Conservation (phyloP, 768 basidiomycete species). For the Pseudohyphozyma bogoriensis region DNA sequence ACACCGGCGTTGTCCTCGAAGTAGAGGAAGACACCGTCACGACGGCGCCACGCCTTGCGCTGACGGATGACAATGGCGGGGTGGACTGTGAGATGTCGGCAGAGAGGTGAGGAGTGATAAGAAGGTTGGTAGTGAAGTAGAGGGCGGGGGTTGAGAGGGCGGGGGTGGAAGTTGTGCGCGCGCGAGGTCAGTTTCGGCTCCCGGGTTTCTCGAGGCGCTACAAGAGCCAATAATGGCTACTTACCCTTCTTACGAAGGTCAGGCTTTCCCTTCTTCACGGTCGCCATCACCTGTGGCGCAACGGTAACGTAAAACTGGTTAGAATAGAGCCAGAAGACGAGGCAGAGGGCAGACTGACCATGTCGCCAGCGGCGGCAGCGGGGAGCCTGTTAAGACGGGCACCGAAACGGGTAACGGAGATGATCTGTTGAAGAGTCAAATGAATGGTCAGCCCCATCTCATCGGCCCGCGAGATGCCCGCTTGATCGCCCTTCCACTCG, state of each 20-base stretch:
- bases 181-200: background rate
- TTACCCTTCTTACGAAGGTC: constrained; percentile 98
- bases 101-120: too few species aligned
- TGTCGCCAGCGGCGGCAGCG: constrained; percentile 51
- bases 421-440: constrained; percentile 44
- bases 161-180: too few species aligned
- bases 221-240: too few species aligned
- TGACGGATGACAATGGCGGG: constrained; percentile 94
- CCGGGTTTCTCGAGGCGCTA: background rate
- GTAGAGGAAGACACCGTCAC: constrained; percentile 98
- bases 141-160: background rate
- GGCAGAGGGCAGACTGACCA: background rate
- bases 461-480: too few species aligned
- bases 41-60: constrained; percentile 95
- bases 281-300: constrained; percentile 72
- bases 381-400: constrained; percentile 94
- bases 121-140: background rate
- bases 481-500: too few species aligned
- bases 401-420: constrained; percentile 91
- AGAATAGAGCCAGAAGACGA: background rate
- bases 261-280: constrained; percentile 99
- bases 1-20: constrained; percentile 37
- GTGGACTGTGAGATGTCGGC: constrained; percentile 55
- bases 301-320: constrained; percentile 44
- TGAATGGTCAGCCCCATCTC: too few species aligned